Conservation (phyloP, 2,329 filamentous ascomycete species). For the Colletotrichum tanaceti region DNA sequence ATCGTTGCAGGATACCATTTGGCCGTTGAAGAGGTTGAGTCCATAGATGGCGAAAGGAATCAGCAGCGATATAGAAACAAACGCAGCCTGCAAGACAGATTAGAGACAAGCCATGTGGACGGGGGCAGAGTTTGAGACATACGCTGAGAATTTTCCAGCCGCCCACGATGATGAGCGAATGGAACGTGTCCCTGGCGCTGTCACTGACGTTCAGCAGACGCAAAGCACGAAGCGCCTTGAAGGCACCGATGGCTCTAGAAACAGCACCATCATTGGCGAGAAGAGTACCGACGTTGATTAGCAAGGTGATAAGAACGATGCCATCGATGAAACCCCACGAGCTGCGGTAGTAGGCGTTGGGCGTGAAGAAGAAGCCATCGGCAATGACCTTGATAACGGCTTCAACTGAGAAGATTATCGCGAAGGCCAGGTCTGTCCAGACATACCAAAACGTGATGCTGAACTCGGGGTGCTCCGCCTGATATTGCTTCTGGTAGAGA, state of each 20-base stretch:
- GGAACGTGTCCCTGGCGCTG: slow-evolving; percentile 94
- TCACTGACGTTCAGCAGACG: slow-evolving; percentile 95
- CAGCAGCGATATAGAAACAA: slow-evolving; percentile 92
- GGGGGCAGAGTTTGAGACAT: slow-evolving; percentile 52
- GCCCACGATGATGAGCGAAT: slow-evolving; percentile 93
- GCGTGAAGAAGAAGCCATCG: slow-evolving; percentile 95
- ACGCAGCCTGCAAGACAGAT: slow-evolving; percentile 69
- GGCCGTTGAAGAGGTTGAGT: slow-evolving; percentile 89
- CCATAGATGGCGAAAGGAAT: slow-evolving; percentile 98
- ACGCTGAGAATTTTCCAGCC: slow-evolving; percentile 93
- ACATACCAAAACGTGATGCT: slow-evolving; percentile 88
- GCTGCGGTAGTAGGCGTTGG: slow-evolving; percentile 95
- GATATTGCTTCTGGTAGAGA: slow-evolving; percentile 91
- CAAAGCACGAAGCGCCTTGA: slow-evolving; percentile 94
- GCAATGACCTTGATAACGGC: slow-evolving; percentile 92
- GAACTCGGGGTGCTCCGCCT: slow-evolving; percentile 67
- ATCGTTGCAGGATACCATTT: slow-evolving; percentile 86
- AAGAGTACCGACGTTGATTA: slow-evolving; percentile 91
- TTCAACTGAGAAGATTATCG: slow-evolving; percentile 85
- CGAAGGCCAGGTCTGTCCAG: slow-evolving; percentile 92
- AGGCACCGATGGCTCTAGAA: slow-evolving; percentile 91
- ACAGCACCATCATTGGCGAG: slow-evolving; percentile 85
- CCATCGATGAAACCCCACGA: slow-evolving; percentile 98
- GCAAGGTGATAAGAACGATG: slow-evolving; percentile 89
- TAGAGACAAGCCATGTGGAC: slow-evolving; percentile 5